A percentile compares a stretch with the other conserved stretches of the same genome.
Conservation (phyloP, 306 rosid genomes). For the Purshia tridentata region DNA sequence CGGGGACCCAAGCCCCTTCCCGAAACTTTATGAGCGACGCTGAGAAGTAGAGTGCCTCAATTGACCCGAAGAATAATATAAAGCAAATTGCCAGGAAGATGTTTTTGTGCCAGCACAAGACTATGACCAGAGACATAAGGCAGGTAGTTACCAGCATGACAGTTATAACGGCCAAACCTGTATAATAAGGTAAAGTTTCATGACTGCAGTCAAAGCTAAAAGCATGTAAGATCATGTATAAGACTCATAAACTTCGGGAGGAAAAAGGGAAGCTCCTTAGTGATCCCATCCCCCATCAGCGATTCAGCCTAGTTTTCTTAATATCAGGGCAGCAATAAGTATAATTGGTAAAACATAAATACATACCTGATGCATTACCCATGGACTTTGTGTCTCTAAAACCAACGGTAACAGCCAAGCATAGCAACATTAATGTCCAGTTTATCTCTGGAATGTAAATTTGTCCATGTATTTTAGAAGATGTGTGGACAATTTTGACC, state of each 20-base stretch:
- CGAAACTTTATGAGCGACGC: slow-evolving; percentile 94
- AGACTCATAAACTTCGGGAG: background rate
- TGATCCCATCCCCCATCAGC: background rate
- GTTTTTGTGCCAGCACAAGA: slow-evolving; percentile 86
- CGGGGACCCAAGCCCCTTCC: slow-evolving; percentile 98
- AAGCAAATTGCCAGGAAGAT: slow-evolving; percentile 65
- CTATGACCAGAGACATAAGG: slow-evolving; percentile 92
- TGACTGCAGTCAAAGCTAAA: background rate
- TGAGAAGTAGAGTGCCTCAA: slow-evolving; percentile 96
- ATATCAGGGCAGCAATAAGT: background rate
- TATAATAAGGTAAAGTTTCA: slow-evolving; percentile 20
- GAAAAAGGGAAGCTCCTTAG: background rate
- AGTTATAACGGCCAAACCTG: slow-evolving; percentile 97
- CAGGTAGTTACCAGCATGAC: slow-evolving; percentile 95
- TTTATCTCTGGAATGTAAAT: slow-evolving; percentile 94
- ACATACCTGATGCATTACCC: slow-evolving; percentile 94
- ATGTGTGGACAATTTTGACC: slow-evolving; percentile 83
- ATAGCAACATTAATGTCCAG: slow-evolving; percentile 83
- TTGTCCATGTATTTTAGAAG: slow-evolving; percentile 89
- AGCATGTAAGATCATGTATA: background rate
- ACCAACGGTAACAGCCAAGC: slow-evolving; percentile 81
- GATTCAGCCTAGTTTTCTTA: background rate
- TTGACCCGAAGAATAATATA: slow-evolving; percentile 81
- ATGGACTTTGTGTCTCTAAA: slow-evolving; percentile 94
- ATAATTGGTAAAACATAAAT: background rate